A percentile compares a stretch with the other conserved stretches of the same genome.
phyloP scores from a whole-genome alignment of 192 early-diverging fungal genomes.

The Coemansia sp. region DNA sequence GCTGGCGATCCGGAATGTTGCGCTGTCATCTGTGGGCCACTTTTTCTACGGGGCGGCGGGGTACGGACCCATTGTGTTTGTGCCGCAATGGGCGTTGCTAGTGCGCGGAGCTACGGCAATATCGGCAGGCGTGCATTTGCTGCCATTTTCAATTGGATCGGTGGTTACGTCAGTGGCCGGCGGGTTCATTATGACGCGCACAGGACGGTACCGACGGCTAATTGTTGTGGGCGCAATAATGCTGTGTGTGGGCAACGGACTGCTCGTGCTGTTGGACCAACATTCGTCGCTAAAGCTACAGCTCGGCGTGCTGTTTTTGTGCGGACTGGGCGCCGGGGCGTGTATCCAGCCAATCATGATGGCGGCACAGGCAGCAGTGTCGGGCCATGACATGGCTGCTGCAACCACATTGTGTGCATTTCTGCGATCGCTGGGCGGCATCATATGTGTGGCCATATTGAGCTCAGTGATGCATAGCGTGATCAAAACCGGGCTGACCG shows the following conservation, averaged over 20 bases:
- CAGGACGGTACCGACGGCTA: conserved; percentile 62
- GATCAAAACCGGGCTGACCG: conserved; percentile 37
- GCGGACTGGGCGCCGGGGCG: conserved; percentile 74
- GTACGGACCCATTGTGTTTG: conserved; percentile 69
- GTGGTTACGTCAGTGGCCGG: conserved; percentile 65
- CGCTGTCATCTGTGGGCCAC: conserved; percentile 60
- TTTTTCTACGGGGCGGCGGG: conserved; percentile 67
- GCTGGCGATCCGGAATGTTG: conserved; percentile 59
- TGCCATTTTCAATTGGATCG: conserved; percentile 75
- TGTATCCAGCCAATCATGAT: conserved; percentile 74
- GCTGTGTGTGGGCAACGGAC: conserved; percentile 61
- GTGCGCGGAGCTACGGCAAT: conserved; percentile 73
- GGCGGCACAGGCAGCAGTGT: conserved; percentile 70
- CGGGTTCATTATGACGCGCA: conserved; percentile 63
- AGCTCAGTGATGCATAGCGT: conserved; percentile 52
- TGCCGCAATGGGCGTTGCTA: conserved; percentile 82
- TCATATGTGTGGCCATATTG: conserved; percentile 44
- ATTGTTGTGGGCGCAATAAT: conserved; percentile 63
- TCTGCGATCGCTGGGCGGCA: conserved; percentile 49
- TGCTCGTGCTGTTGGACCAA: conserved; percentile 63
- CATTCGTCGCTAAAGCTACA: conserved; percentile 54
- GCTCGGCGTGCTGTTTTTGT: conserved; percentile 64
- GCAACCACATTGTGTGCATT: conserved; percentile 72
- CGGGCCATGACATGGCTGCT: conserved; percentile 65
- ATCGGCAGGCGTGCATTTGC: conserved; percentile 66